Conservation (phyloP, 345 rosid species). For the Boechera stricta region DNA sequence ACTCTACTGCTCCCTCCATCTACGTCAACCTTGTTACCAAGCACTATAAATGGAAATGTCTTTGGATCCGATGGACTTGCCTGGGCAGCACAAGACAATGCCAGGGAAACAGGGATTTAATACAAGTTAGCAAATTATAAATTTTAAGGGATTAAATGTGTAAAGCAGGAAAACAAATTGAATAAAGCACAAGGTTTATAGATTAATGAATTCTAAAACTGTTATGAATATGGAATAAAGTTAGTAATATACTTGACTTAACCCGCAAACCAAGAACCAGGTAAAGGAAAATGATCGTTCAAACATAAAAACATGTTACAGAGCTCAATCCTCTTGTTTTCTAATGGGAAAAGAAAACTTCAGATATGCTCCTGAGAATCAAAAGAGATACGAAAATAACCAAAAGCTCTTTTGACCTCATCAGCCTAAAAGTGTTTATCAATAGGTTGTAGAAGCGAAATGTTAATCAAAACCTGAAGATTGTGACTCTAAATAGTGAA, state of each 20-base stretch:
- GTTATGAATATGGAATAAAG: background rate
- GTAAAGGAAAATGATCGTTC: background rate
- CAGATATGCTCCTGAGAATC: background rate
- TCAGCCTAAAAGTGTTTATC: background rate
- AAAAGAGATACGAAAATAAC: slow-evolving; percentile 3
- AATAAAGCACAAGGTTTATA: background rate
- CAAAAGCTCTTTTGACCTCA: background rate
- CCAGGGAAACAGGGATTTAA: background rate
- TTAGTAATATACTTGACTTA: background rate
- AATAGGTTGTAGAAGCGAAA: background rate
- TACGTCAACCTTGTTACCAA: slow-evolving; percentile 97
- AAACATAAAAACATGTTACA: background rate
- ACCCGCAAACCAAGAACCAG: background rate
- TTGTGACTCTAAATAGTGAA: slow-evolving; percentile 14
- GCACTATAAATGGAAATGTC: slow-evolving; percentile 83
- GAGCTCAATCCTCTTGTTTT: background rate
- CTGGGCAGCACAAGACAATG: slow-evolving; percentile 44
- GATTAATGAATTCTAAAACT: background rate
- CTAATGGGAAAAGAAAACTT: background rate
- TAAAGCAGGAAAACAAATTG: background rate
- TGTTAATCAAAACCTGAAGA: slow-evolving; percentile 1
- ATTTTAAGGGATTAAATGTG: background rate
- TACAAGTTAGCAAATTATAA: background rate
- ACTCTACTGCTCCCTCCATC: slow-evolving; percentile 99
- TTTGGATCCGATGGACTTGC: slow-evolving; percentile 85